These are phyloP conservation scores for Syzygium aqueum DNA, from an alignment of 345 rosid genomes.

Conservation along the genomic window DNA sequence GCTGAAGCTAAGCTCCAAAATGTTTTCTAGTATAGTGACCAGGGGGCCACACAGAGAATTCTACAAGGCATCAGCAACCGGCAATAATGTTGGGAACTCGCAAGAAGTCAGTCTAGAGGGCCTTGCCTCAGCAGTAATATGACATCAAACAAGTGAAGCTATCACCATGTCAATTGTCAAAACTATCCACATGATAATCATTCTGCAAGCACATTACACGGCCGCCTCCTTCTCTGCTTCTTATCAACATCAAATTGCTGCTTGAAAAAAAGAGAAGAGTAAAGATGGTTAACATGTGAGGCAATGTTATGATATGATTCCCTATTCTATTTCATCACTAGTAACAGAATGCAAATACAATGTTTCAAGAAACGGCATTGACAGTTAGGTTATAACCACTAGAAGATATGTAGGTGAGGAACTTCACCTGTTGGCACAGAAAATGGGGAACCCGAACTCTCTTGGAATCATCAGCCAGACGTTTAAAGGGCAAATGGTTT, in stretches of 20 bases:
- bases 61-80: neutral
- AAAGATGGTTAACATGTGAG: neutral
- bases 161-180: neutral
- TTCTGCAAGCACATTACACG: conserved; percentile 36
- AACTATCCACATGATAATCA: neutral
- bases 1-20: neutral
- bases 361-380: neutral
- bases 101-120: neutral
- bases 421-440: conserved; percentile 45
- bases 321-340: neutral
- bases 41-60: neutral
- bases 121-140: neutral
- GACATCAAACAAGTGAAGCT: neutral
- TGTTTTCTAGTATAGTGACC: neutral
- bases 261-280: neutral
- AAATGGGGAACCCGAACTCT: conserved; percentile 59
- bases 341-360: neutral
- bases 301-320: neutral
- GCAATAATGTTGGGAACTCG: neutral
- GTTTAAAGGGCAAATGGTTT: conserved; percentile 51
- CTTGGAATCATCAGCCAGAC: conserved; percentile 83
- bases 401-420: neutral
- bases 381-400: neutral
- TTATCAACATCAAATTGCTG: conserved; percentile 32
- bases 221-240: conserved; percentile 23